Evolutionary conservation across 768 basidiomycete species (phyloP).

Genomic region (Strobilomyces echinocephalus): DNA sequence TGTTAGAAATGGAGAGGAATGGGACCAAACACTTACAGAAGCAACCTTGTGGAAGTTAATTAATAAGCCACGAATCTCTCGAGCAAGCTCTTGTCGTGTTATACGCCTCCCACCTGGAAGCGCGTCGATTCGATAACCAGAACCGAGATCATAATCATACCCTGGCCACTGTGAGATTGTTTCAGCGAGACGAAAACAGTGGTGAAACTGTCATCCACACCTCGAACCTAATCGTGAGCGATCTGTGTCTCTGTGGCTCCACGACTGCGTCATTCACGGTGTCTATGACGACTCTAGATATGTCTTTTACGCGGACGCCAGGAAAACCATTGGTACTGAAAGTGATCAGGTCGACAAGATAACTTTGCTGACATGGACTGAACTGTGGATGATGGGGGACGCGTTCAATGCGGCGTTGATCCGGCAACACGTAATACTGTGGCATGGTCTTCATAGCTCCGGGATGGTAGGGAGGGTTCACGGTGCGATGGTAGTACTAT

Average conservation of each 20-base stretch:
- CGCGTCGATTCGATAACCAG: constrained; percentile 8
- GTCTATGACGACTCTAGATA: constrained; percentile 14
- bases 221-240: constrained; percentile 18
- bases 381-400: constrained; percentile 15
- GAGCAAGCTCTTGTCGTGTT: constrained; percentile 20
- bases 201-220: background rate
- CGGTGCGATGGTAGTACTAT: constrained; percentile 11
- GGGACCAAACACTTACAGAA: constrained; percentile 5
- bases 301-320: constrained; percentile 18
- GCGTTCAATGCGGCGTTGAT: constrained; percentile 16
- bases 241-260: constrained; percentile 17
- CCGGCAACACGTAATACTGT: constrained; percentile 5
- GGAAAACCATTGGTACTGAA: constrained; percentile 18
- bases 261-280: constrained; percentile 15
- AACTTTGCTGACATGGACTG: constrained; percentile 12
- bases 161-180: background rate
- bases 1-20: background rate
- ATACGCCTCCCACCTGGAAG: constrained; percentile 4
- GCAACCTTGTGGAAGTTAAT: constrained; percentile 1
- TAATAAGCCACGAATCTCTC: constrained; percentile 14
- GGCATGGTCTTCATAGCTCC: constrained; percentile 17
- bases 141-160: background rate
- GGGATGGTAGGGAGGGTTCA: constrained; percentile 21
- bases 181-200: background rate
- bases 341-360: constrained; percentile 13